A percentile compares a stretch with the other conserved stretches of the same genome.
Evolutionary conservation across 2,329 filamentous ascomycete genomes (phyloP).

Genomic region (Remersonia thermophila): DNA sequence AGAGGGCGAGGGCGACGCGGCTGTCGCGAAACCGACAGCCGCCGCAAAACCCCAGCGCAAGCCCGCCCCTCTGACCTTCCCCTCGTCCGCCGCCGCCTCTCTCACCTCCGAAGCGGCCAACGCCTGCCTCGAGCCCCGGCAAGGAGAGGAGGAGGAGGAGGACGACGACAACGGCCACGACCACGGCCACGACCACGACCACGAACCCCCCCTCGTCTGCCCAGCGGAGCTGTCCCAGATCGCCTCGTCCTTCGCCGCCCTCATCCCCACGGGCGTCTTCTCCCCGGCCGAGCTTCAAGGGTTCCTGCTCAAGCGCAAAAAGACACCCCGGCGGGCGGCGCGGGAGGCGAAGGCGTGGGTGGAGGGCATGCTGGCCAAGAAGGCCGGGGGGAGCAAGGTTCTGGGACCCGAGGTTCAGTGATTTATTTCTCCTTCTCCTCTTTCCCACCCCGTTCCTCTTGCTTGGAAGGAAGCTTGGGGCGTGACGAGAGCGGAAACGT

Average conservation of each 20-base stretch:
- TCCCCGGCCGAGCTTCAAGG: conserved; percentile 54
- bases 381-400: conserved; percentile 36
- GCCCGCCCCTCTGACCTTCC: not conserved
- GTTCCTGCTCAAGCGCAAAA: conserved; percentile 51
- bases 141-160: no score
- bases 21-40: not conserved
- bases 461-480: not conserved
- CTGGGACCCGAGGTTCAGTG: conserved; percentile 37
- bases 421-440: conserved; percentile 2
- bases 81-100: not conserved
- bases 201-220: not conserved
- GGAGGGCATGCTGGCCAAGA: conserved; percentile 36
- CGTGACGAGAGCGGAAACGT: no score
- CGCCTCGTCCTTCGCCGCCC: conserved; percentile 36
- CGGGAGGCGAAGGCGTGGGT: conserved; percentile 43
- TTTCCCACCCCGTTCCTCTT: not conserved
- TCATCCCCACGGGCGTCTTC: conserved; percentile 40
- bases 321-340: conserved; percentile 42
- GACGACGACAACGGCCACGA: not conserved
- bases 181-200: no score
- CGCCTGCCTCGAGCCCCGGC: not conserved
- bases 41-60: not conserved
- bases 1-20: not conserved
- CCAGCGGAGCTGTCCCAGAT: conserved; percentile 22
- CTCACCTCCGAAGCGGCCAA: not conserved